Evolutionary conservation across 768 basidiomycete species (phyloP).

Genomic region (Termitomyces sp.): DNA sequence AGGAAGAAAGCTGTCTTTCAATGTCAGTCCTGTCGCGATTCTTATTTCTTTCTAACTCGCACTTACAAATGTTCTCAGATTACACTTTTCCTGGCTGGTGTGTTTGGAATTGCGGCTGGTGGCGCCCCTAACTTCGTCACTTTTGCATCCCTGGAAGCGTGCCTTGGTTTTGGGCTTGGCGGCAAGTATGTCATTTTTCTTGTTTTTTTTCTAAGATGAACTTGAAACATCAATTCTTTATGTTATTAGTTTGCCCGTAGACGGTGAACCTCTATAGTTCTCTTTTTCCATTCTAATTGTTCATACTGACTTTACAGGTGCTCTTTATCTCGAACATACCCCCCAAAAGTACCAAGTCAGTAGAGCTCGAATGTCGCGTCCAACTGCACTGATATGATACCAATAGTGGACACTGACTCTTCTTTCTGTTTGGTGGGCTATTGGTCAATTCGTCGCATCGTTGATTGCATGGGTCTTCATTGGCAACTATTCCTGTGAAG

Average conservation of each 20-base stretch:
- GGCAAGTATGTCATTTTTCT: conserved; percentile 37
- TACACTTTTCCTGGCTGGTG: no score
- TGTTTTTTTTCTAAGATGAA: conserved; percentile 12
- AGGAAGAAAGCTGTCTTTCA: no score
- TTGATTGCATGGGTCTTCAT: conserved; percentile 55
- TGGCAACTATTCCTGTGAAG: conserved; percentile 48
- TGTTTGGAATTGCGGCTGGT: no score
- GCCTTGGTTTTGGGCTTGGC: conserved; percentile 47
- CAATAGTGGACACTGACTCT: conserved; percentile 50
- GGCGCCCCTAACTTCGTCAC: conserved; percentile 42
- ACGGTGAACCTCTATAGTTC: conserved; percentile 28
- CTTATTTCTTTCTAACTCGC: background rate
- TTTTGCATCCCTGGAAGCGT: conserved; percentile 43
- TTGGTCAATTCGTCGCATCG: conserved; percentile 46
- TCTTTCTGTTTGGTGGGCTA: no score
- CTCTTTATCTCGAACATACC: no score
- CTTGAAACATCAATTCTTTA: conserved; percentile 15
- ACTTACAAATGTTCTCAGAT: background rate
- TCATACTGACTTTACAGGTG: background rate
- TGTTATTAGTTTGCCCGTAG: conserved; percentile 37
- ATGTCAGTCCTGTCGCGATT: conserved; percentile 17
- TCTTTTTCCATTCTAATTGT: background rate
- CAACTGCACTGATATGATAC: background rate
- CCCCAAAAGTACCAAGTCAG: conserved; percentile 35
- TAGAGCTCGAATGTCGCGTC: conserved; percentile 5